Evolutionary conservation across 1,284 basidiomycete genomes (phyloP).

Genomic region (Xerocomus amazonicus): DNA sequence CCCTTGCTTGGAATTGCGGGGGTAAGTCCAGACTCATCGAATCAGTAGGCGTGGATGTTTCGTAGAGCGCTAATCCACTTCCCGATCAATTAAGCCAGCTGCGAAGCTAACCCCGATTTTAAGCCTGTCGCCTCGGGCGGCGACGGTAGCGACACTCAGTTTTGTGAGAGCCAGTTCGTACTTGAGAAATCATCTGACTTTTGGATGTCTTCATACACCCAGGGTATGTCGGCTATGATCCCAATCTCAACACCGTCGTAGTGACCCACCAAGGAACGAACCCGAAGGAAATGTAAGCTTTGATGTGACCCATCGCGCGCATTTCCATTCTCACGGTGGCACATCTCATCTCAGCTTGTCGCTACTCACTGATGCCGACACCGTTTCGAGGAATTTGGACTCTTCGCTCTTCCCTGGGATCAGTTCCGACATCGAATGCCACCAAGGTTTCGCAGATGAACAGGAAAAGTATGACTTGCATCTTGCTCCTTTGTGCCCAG

Average conservation of each 20-base stretch:
- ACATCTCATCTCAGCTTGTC: slow-evolving; percentile 36
- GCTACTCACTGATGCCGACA: slow-evolving; percentile 51
- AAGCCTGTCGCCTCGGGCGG: slow-evolving; percentile 61
- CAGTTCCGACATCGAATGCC: slow-evolving; percentile 45
- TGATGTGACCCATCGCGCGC: not conserved
- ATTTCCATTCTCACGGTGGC: not conserved
- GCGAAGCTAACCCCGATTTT: slow-evolving; percentile 54
- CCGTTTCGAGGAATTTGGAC: slow-evolving; percentile 40
- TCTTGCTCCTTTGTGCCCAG: slow-evolving; percentile 2
- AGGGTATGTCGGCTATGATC: slow-evolving; percentile 42
- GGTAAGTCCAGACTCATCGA: slow-evolving; percentile 32
- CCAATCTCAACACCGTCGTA: slow-evolving; percentile 32
- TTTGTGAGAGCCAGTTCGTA: slow-evolving; percentile 34
- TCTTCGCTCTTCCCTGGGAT: slow-evolving; percentile 59
- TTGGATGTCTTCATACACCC: not conserved
- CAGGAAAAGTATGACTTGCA: slow-evolving; percentile 45
- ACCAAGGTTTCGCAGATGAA: slow-evolving; percentile 52
- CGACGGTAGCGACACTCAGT: slow-evolving; percentile 51
- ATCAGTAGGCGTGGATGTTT: not conserved
- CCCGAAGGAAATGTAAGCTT: slow-evolving; percentile 30
- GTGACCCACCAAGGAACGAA: slow-evolving; percentile 39
- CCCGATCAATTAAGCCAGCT: slow-evolving; percentile 40
- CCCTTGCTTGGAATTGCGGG: slow-evolving; percentile 59
- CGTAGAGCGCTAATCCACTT: not conserved
- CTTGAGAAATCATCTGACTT: not conserved